Conservation (phyloP, 441 rosid genomes). For the Gossypium gossypioides region DNA sequence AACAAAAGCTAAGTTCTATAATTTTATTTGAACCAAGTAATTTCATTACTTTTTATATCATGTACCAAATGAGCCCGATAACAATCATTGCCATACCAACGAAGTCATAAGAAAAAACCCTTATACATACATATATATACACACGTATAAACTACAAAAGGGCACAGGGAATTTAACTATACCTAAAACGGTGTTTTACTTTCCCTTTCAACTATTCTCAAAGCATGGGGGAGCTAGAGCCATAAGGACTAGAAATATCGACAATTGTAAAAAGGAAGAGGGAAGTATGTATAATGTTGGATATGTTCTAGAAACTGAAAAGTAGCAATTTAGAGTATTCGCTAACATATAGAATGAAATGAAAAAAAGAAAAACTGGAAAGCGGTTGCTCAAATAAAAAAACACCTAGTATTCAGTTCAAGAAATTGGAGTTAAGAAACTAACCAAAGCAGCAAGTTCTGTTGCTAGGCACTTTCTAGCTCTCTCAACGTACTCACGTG, state of each 20-base stretch:
- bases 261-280: not conserved
- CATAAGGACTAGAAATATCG: not conserved
- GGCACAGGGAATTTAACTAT: not conserved
- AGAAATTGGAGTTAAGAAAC: constrained; percentile 18
- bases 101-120: not conserved
- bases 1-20: not conserved
- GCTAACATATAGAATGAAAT: not conserved
- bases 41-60: not conserved
- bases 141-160: not conserved
- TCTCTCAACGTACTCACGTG: constrained; percentile 90
- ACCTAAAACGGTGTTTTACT: not conserved
- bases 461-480: constrained; percentile 98
- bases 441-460: constrained; percentile 98
- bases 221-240: not conserved
- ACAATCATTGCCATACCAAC: not conserved
- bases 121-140: not conserved
- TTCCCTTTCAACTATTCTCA: not conserved
- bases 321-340: not conserved
- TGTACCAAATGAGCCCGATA: not conserved
- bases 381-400: not conserved
- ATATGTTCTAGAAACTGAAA: not conserved
- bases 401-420: not conserved
- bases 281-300: not conserved
- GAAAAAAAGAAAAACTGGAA: not conserved
- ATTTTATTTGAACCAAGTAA: not conserved